Conservation (phyloP, 352 stramenopile genomes). For the Detonula confervacea region DNA sequence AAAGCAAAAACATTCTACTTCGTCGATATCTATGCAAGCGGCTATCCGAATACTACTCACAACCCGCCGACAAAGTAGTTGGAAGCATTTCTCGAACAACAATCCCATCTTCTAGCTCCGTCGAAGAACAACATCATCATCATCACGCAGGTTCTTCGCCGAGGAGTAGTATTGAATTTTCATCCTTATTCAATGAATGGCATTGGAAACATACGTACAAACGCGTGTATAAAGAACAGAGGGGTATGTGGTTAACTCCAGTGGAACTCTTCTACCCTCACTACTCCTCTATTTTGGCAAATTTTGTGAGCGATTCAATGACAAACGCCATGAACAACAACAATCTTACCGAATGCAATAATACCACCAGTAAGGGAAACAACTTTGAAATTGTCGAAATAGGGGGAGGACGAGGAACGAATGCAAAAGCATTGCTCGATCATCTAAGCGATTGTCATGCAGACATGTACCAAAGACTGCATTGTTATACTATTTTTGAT, state of each 20-base stretch:
- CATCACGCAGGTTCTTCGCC: neutral
- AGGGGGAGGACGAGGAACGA: constrained; percentile 77
- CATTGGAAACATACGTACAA: constrained; percentile 74
- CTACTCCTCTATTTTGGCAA: constrained; percentile 77
- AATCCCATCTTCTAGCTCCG: too few species aligned
- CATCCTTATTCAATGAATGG: constrained; percentile 67
- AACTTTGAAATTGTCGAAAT: constrained; percentile 77
- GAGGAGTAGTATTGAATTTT: constrained; percentile 56
- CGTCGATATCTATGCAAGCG: constrained; percentile 56
- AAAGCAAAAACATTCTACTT: constrained; percentile 48
- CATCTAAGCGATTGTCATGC: constrained; percentile 60
- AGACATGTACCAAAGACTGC: constrained; percentile 66
- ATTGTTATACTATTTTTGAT: constrained; percentile 78
- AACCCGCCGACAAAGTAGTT: constrained; percentile 74
- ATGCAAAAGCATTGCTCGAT: constrained; percentile 71
- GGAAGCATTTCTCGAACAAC: too few species aligned
- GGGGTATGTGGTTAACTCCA: constrained; percentile 82
- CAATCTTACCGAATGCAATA: too few species aligned
- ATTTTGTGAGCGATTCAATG: constrained; percentile 65
- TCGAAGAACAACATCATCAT: too few species aligned
- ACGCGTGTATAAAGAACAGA: constrained; percentile 65
- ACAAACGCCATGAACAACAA: constrained; percentile 29
- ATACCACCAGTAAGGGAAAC: too few species aligned
- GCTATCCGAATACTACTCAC: constrained; percentile 75
- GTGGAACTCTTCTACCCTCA: constrained; percentile 80